These are phyloP conservation scores for Trichoderma asperellum DNA, from an alignment of 2,329 filamentous ascomycete species.

Conservation along the genomic window DNA sequence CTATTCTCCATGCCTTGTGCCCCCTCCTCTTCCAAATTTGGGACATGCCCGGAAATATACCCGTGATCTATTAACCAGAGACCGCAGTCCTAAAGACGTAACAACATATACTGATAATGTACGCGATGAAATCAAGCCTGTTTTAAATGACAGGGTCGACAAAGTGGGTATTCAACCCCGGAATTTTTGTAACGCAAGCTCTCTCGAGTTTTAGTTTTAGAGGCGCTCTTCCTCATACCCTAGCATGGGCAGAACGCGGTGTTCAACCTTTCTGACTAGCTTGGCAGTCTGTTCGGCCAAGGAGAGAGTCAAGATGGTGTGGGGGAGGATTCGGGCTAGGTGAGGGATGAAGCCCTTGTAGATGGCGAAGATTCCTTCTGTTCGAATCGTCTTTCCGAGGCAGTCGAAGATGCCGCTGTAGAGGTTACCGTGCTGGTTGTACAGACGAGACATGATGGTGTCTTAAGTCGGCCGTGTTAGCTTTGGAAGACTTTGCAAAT, in stretches of 20 bases:
- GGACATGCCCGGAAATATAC: constrained; percentile 21
- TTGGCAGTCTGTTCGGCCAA: constrained; percentile 98
- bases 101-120: constrained; percentile 17
- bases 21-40: constrained; percentile 17
- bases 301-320: constrained; percentile 91
- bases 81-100: constrained; percentile 18
- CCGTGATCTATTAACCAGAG: constrained; percentile 29
- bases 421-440: constrained; percentile 98
- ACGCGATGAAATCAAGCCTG: constrained; percentile 14
- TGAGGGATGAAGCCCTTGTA: constrained; percentile 99
- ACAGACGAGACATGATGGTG: constrained; percentile 97
- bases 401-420: constrained; percentile 94
- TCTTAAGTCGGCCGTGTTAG: constrained; percentile 55
- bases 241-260: constrained; percentile 52
- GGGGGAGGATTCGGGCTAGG: constrained; percentile 88
- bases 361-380: constrained; percentile 87
- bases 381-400: constrained; percentile 84
- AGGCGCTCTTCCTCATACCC: constrained; percentile 35
- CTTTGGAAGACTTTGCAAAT: neutral
- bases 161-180: neutral
- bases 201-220: constrained; percentile 1
- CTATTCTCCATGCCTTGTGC: constrained; percentile 5
- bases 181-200: constrained; percentile 1
- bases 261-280: constrained; percentile 78
- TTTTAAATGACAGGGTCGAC: constrained; percentile 7